Conservation (phyloP, 2,329 filamentous ascomycete genomes). For the Trichoderma sp. region DNA sequence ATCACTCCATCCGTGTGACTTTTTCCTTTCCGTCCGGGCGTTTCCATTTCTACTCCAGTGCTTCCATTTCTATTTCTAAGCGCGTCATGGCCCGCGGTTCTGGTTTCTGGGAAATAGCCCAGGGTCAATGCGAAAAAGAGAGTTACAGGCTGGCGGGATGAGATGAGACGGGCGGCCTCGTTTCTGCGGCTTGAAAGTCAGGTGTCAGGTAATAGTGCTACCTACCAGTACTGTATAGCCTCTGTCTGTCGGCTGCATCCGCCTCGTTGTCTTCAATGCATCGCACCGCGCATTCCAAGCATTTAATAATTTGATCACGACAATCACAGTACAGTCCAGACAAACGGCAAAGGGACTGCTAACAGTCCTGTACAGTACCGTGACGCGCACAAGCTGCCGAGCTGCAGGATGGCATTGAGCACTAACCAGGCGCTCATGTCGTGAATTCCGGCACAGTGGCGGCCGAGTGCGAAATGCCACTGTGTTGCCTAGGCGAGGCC, state of each 20-base stretch:
- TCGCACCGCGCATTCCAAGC: background rate
- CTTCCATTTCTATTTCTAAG: background rate
- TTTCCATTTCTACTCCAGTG: background rate
- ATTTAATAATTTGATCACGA: background rate
- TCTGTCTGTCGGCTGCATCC: background rate
- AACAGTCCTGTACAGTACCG: background rate
- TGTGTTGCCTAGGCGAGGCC: background rate
- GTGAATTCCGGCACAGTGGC: background rate
- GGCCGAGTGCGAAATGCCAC: background rate
- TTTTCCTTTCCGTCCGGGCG: background rate
- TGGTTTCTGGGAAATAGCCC: constrained; percentile 9
- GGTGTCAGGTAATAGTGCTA: background rate
- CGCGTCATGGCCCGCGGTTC: constrained; percentile 4
- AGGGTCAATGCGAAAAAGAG: background rate
- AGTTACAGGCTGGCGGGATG: background rate
- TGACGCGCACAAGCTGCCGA: constrained; percentile 2
- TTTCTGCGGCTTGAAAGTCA: background rate
- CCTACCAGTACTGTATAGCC: background rate
- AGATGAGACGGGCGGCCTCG: background rate
- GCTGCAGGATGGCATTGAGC: background rate
- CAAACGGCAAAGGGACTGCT: background rate
- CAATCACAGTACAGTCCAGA: background rate
- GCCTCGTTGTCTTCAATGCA: background rate
- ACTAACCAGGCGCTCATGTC: background rate
- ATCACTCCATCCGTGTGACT: background rate